These are phyloP conservation scores for Otatea glauca DNA, from an alignment of 176 grass and related monocot genomes.

Conservation along the genomic window DNA sequence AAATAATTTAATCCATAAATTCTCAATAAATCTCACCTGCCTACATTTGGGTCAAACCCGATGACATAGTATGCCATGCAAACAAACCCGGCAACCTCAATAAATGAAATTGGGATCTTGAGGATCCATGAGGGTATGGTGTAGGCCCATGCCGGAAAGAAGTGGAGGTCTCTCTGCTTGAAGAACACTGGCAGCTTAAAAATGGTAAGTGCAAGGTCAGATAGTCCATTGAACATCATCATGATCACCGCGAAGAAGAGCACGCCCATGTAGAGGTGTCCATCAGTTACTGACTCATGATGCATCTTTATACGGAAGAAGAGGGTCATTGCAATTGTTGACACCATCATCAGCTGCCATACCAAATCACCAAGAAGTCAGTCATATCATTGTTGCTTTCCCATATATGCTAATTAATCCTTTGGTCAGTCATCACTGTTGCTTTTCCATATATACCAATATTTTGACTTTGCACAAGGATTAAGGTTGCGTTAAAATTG, in stretches of 20 bases:
- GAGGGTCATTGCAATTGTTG: constrained; percentile 69
- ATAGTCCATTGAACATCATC: constrained; percentile 88
- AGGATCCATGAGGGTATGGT: constrained; percentile 82
- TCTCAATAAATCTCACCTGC: constrained; percentile 66
- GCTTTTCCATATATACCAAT: no score
- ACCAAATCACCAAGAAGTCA: constrained; percentile 16
- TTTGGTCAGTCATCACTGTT: not conserved
- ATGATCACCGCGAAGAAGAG: constrained; percentile 71
- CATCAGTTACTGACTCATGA: constrained; percentile 31
- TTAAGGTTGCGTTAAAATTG: no score
- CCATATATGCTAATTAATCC: not conserved
- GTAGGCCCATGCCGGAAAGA: constrained; percentile 92
- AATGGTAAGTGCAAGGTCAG: constrained; percentile 68
- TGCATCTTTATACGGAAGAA: constrained; percentile 86
- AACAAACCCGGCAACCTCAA: constrained; percentile 77
- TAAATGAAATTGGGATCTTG: constrained; percentile 75
- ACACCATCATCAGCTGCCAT: constrained; percentile 58
- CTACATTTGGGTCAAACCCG: constrained; percentile 77
- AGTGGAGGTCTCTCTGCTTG: constrained; percentile 86
- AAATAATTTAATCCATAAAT: constrained; percentile 9
- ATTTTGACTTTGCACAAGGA: no score
- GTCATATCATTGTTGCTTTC: not conserved
- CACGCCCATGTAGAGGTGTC: constrained; percentile 59
- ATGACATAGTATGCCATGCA: constrained; percentile 84
- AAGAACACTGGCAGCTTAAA: constrained; percentile 87